Evolutionary conservation across 2,329 filamentous ascomycete species (phyloP), one percentile per base, ranked within the genome.

Genomic region (Hymenoscyphus fructigenus): DNA sequence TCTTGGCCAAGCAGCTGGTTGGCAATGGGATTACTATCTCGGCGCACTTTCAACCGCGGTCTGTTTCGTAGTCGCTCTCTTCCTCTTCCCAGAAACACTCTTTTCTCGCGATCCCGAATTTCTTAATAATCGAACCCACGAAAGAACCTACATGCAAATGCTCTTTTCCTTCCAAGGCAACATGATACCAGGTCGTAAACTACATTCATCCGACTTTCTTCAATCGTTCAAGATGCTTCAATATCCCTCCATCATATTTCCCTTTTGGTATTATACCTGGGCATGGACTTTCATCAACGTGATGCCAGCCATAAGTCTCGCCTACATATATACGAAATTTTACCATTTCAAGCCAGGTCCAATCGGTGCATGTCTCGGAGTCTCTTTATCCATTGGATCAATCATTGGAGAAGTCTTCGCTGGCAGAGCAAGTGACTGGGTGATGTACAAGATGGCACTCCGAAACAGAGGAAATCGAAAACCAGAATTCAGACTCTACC

Each of bases 21-120:
- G 72, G 73, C 60, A 68, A 68, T 74, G 72, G 73, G 72, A 75
- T 44, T 75, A 74, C 66, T 74, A 70, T 36, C 65, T 74, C 9
- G 73, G 73, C 14, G 71, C 71, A 10, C 65, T 74, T 60, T 66
- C 61, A n/a, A 72, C 71, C 9, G 38, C 57, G 3, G 15, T 70
- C 15, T 71, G 67, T 23, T 72, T 74, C 53, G 5, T 68, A 6
- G 41, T 74, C 41, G 72, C 73, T 5, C 62, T 75, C n/a, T 70
- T 75, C 59, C 71, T 74, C 59, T 70, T 75, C 58, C 72, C 73
- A 7, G 73, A 75, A 63, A 75, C 73, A 1, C 71, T 74, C 38
- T 75, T 74, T 62, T 71, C 71, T 1, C 71, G 72, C 34, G 69
- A 74, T 55, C 69, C 71, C 1, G 34, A 44, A 7, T 72, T 71